phyloP scores from a whole-genome alignment of 129 eudicot genomes.

The Centella asiatica region DNA sequence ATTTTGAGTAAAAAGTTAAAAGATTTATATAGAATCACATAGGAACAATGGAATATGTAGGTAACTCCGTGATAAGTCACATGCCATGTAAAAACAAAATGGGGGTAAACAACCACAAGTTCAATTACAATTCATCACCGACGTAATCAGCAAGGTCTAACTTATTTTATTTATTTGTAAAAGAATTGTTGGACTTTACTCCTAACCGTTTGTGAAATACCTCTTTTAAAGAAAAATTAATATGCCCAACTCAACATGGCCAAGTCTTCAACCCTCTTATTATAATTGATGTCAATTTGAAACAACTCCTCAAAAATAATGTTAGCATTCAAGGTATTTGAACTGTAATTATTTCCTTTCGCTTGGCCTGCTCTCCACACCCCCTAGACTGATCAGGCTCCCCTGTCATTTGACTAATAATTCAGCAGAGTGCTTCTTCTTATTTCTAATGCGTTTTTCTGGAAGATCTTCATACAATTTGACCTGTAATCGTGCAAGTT shows the following conservation, averaged over 20 bases:
- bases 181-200: background rate
- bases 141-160: background rate
- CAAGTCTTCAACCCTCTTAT: background rate
- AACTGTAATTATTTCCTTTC: background rate
- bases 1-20: background rate
- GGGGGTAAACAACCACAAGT: background rate
- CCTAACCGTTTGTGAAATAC: background rate
- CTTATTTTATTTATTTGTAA: too few relatives aligned
- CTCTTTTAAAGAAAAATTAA: background rate
- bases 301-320: background rate
- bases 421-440: too few relatives aligned
- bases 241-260: background rate
- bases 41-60: background rate
- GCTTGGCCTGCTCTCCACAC: too few relatives aligned
- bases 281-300: background rate
- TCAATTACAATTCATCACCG: background rate
- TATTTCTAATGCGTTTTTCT: too few relatives aligned
- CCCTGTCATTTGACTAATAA: too few relatives aligned
- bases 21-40: background rate
- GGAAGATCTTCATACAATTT: too few relatives aligned
- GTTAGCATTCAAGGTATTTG: too few relatives aligned
- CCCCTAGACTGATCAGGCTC: too few relatives aligned
- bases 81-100: background rate
- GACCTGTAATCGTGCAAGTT: too few relatives aligned
- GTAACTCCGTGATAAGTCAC: slow-evolving; percentile 8